Conservation (phyloP, 2,329 filamentous ascomycete genomes). For the Fusarium agapanthi region DNA sequence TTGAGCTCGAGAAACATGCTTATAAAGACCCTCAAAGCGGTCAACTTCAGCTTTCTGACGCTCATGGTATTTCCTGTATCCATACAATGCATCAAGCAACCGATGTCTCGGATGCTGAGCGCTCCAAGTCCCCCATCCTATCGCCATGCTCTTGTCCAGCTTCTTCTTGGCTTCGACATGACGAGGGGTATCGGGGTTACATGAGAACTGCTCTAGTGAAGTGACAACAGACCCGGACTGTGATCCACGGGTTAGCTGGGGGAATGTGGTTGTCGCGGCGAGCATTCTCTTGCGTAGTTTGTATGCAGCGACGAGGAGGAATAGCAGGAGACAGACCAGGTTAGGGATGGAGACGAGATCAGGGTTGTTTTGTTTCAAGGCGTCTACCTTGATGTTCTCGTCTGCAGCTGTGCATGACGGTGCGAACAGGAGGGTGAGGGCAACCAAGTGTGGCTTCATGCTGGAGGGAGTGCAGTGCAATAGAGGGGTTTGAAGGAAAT, state of each 20-base stretch:
- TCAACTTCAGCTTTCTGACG: constrained; percentile 49
- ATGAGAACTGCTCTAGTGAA: constrained; percentile 38
- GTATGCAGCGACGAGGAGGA: not conserved
- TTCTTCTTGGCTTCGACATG: constrained; percentile 46
- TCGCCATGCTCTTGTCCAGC: constrained; percentile 44
- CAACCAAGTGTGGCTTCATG: constrained; percentile 8
- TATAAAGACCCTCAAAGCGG: constrained; percentile 49
- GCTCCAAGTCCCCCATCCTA: constrained; percentile 45
- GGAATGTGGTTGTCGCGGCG: not conserved
- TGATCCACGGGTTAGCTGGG: constrained; percentile 10
- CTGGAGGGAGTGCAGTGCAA: not conserved
- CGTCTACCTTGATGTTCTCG: constrained; percentile 12
- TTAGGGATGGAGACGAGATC: constrained; percentile 21
- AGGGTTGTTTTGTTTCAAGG: constrained; percentile 1
- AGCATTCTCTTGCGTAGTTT: not conserved
- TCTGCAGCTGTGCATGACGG: constrained; percentile 14
- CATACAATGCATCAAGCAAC: constrained; percentile 52
- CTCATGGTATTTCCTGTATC: constrained; percentile 48
- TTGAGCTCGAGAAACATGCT: constrained; percentile 48
- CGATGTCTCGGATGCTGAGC: constrained; percentile 51
- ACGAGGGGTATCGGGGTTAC: constrained; percentile 31
- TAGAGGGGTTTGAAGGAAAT: not conserved
- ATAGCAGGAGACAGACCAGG: constrained; percentile 28
- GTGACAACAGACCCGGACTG: constrained; percentile 33
- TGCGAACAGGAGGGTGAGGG: constrained; percentile 3